Conservation (phyloP, 73 alveolate species). For the Symbiodinium pilosum region DNA sequence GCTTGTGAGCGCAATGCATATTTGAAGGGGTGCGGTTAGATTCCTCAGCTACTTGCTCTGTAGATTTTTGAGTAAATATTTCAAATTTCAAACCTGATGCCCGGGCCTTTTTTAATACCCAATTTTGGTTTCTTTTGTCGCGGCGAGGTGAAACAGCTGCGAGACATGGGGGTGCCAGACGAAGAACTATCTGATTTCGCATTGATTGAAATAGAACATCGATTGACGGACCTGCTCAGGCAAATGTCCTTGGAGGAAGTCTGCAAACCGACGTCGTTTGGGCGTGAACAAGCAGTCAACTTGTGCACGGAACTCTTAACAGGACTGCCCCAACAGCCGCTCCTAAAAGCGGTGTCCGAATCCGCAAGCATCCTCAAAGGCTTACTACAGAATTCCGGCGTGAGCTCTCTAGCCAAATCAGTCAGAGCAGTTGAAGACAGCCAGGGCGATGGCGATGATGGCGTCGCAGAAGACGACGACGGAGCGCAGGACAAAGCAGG, state of each 20-base stretch:
- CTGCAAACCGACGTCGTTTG: neutral
- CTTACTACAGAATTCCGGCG: neutral
- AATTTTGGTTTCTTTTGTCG: too few species aligned
- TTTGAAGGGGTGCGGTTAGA: too few species aligned
- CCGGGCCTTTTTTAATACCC: neutral
- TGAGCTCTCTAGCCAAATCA: neutral
- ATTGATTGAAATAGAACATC: neutral
- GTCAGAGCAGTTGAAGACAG: neutral
- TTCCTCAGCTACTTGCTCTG: too few species aligned
- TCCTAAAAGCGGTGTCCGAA: neutral
- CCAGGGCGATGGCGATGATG: neutral
- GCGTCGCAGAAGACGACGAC: too few species aligned
- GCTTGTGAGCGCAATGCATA: too few species aligned
- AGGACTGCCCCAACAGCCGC: neutral
- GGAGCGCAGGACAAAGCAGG: neutral
- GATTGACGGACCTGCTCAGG: neutral
- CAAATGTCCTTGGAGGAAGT: neutral
- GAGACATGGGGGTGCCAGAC: neutral
- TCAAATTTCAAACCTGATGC: neutral
- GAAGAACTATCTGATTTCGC: neutral
- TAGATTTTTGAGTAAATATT: too few species aligned
- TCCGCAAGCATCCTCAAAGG: neutral
- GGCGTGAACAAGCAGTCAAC: neutral
- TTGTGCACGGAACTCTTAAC: neutral
- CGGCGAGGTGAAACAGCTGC: neutral